Conservation (phyloP, 148 eudicot genomes). For the Silene uniflora region DNA sequence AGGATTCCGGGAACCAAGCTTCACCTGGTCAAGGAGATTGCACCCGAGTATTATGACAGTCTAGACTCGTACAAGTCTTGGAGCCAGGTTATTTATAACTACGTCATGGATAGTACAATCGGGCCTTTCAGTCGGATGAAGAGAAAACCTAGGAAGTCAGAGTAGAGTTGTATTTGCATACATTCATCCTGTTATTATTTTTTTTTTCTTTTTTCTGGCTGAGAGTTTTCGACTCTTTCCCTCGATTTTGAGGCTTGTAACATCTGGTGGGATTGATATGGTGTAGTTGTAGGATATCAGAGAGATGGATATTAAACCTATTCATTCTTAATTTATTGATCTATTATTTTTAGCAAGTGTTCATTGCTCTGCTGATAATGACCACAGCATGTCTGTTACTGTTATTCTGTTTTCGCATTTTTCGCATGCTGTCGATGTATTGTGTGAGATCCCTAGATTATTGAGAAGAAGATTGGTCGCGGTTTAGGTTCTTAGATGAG, state of each 20-base stretch:
- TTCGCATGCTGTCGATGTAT: too few species aligned
- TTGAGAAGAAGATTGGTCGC: too few species aligned
- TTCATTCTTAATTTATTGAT: slow-evolving; percentile 19
- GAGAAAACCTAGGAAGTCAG: slow-evolving; percentile 54
- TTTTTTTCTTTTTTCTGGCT: background rate
- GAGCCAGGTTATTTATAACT: slow-evolving; percentile 92
- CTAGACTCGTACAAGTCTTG: slow-evolving; percentile 71
- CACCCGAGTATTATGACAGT: slow-evolving; percentile 68
- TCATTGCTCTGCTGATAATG: background rate
- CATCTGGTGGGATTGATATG: slow-evolving; percentile 19
- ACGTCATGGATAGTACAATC: slow-evolving; percentile 60
- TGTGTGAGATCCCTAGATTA: too few species aligned
- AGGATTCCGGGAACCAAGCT: slow-evolving; percentile 85
- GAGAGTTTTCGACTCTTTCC: background rate
- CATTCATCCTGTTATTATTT: slow-evolving; percentile 9
- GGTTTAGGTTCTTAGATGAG: too few species aligned
- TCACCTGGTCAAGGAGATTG: slow-evolving; percentile 84
- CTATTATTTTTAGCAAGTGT: slow-evolving; percentile 18
- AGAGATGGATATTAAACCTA: slow-evolving; percentile 15
- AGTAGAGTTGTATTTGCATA: slow-evolving; percentile 28
- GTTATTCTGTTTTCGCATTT: too few species aligned
- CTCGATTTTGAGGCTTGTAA: slow-evolving; percentile 19
- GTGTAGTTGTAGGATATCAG: slow-evolving; percentile 19
- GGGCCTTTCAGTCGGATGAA: slow-evolving; percentile 90
- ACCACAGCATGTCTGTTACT: too few species aligned